phyloP scores from a whole-genome alignment of 495 filamentous ascomycete species.

The Podospora anserina region DNA sequence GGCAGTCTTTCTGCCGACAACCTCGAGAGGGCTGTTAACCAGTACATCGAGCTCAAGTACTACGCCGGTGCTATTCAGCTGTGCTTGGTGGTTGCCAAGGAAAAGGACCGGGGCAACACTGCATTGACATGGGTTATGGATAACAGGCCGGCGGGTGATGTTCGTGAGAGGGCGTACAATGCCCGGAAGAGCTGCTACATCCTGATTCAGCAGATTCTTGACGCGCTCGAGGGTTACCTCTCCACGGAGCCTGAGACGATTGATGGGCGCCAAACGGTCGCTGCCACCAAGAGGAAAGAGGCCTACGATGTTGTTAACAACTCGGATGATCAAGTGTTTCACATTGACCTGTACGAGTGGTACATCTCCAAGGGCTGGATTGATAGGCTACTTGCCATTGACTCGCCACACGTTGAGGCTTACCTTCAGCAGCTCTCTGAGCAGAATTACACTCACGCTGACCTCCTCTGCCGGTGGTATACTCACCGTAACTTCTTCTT shows the following conservation, averaged over 20 bases:
- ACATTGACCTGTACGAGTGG: slow-evolving; percentile 95
- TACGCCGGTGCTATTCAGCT: slow-evolving; percentile 95
- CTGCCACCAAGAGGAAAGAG: slow-evolving; percentile 75
- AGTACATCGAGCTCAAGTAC: slow-evolving; percentile 77
- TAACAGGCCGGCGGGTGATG: slow-evolving; percentile 58
- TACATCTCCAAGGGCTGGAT: slow-evolving; percentile 78
- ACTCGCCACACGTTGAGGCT: slow-evolving; percentile 78
- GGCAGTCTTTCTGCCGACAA: slow-evolving; percentile 74
- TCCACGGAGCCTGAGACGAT: slow-evolving; percentile 62
- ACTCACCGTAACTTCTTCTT: slow-evolving; percentile 73
- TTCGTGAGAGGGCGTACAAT: slow-evolving; percentile 61
- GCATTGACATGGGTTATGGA: slow-evolving; percentile 67
- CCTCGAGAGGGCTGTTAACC: slow-evolving; percentile 69
- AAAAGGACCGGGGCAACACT: slow-evolving; percentile 78
- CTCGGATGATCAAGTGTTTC: slow-evolving; percentile 86
- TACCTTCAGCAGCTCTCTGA: slow-evolving; percentile 74
- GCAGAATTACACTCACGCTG: slow-evolving; percentile 69
- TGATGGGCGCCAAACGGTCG: slow-evolving; percentile 72
- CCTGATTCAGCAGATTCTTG: slow-evolving; percentile 72
- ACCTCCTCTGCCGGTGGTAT: slow-evolving; percentile 91
- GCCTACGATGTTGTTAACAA: slow-evolving; percentile 82
- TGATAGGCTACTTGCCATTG: slow-evolving; percentile 76
- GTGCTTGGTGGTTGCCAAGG: slow-evolving; percentile 72
- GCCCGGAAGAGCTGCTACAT: slow-evolving; percentile 77
- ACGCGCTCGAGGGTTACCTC: slow-evolving; percentile 68